A percentile compares a stretch with the other conserved stretches of the same genome.
Conservation (phyloP, 768 basidiomycete genomes). For the Calocybe gangraenosa region DNA sequence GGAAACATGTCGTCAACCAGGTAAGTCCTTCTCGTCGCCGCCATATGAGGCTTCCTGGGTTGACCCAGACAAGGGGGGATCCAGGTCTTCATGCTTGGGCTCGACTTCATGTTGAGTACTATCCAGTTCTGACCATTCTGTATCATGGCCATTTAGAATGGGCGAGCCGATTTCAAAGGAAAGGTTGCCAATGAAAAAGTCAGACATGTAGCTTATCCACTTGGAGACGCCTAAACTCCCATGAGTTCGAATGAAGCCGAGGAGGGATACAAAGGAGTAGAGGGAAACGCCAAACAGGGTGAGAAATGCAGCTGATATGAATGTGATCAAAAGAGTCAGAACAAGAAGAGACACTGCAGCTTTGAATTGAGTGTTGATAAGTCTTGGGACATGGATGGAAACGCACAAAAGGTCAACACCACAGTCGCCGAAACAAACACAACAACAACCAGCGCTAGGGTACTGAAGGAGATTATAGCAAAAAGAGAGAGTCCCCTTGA, state of each 20-base stretch:
- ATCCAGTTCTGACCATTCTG: neutral
- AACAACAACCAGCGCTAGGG: constrained; percentile 31
- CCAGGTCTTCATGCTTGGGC: constrained; percentile 1
- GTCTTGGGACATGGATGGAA: neutral
- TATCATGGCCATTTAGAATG: neutral
- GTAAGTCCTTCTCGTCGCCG: no score
- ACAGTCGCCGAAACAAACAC: constrained; percentile 26
- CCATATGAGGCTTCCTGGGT: no score
- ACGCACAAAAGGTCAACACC: constrained; percentile 28
- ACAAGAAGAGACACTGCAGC: constrained; percentile 30
- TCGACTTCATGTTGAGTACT: constrained; percentile 1
- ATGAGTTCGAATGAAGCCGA: constrained; percentile 27
- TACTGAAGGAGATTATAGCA: constrained; percentile 26
- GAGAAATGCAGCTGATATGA: constrained; percentile 28
- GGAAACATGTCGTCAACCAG: no score
- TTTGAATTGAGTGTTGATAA: neutral
- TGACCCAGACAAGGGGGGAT: neutral
- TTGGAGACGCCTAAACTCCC: constrained; percentile 24
- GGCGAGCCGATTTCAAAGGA: neutral
- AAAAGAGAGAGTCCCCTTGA: constrained; percentile 25
- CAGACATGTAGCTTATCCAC: constrained; percentile 23
- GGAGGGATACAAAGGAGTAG: constrained; percentile 30
- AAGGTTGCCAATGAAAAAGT: constrained; percentile 4
- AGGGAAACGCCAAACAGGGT: constrained; percentile 24
- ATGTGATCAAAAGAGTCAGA: constrained; percentile 25